phyloP scores from a whole-genome alignment of 129 eudicot species.

The Lonicera japonica region DNA sequence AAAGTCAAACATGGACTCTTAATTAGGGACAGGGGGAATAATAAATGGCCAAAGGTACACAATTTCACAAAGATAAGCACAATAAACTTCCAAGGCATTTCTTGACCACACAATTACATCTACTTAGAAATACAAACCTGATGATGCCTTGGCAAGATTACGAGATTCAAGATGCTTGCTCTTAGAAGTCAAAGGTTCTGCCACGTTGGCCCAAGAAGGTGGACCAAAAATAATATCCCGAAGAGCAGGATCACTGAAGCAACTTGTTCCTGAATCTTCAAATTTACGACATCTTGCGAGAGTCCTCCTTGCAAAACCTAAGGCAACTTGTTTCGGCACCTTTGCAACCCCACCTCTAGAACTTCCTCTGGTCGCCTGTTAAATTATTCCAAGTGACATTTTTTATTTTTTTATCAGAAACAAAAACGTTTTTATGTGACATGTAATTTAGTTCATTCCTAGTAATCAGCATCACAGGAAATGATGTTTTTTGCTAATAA shows the following conservation, averaged over 20 bases:
- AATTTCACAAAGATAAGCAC: too few species aligned
- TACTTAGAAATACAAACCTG: constrained; percentile 29
- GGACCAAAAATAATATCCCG: constrained; percentile 62
- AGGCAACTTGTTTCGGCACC: constrained; percentile 63
- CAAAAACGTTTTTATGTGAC: too few species aligned
- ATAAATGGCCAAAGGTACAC: too few species aligned
- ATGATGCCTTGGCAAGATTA: constrained; percentile 29
- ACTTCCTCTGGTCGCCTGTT: constrained; percentile 77
- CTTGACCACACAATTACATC: too few species aligned
- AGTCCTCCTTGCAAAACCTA: constrained; percentile 74
- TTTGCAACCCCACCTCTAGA: constrained; percentile 52
- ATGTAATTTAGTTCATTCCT: background rate
- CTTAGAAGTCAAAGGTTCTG: constrained; percentile 34
- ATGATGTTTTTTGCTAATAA: too few species aligned
- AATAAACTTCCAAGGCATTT: too few species aligned
- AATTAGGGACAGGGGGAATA: too few species aligned
- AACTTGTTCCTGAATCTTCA: constrained; percentile 62
- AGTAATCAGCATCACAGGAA: too few species aligned
- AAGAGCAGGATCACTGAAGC: constrained; percentile 67
- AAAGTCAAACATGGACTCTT: too few species aligned
- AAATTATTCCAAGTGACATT: constrained; percentile 2
- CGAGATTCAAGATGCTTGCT: constrained; percentile 34
- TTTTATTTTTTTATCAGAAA: too few species aligned
- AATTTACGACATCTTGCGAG: constrained; percentile 58
- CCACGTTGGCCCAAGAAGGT: constrained; percentile 38